phyloP scores from a whole-genome alignment of 768 basidiomycete genomes.

The Lactarius vividus region DNA sequence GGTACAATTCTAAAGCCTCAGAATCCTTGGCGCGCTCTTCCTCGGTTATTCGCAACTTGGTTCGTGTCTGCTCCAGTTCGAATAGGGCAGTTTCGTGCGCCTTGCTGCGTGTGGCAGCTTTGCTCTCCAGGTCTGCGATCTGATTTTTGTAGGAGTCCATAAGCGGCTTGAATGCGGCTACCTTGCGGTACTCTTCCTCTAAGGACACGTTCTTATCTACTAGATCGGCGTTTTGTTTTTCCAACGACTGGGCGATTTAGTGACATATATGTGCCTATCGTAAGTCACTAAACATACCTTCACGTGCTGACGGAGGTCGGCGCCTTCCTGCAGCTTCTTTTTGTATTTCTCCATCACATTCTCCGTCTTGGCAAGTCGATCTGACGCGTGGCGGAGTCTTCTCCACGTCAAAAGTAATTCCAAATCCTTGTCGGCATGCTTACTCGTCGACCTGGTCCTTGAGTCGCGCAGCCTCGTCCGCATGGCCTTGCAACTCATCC shows the following conservation, averaged over 20 bases:
- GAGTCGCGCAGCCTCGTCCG: constrained; percentile 73
- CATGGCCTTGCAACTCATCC: constrained; percentile 75
- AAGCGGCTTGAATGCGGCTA: constrained; percentile 80
- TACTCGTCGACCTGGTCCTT: constrained; percentile 97
- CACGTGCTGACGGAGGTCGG: constrained; percentile 82
- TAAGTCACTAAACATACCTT: constrained; percentile 50
- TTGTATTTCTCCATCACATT: constrained; percentile 99
- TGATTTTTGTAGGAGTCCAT: constrained; percentile 92
- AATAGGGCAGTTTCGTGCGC: constrained; percentile 72
- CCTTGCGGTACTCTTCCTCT: constrained; percentile 90
- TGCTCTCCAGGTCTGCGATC: constrained; percentile 75
- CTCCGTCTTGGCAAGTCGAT: constrained; percentile 89
- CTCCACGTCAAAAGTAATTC: constrained; percentile 2
- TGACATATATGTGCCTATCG: background rate
- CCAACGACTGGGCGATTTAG: constrained; percentile 56
- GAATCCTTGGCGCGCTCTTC: constrained; percentile 76
- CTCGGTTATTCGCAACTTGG: constrained; percentile 61
- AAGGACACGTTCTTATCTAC: constrained; percentile 88
- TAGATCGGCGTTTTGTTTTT: constrained; percentile 89
- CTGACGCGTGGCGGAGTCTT: constrained; percentile 90
- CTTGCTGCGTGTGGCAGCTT: constrained; percentile 59
- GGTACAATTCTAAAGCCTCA: constrained; percentile 84
- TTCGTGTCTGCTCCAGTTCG: constrained; percentile 72
- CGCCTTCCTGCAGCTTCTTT: constrained; percentile 95
- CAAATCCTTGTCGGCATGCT: constrained; percentile 31